A percentile compares a stretch with the other conserved stretches of the same genome.
Conservation (phyloP, 1,284 basidiomycete species). For the Lignosus rhinocerotis region DNA sequence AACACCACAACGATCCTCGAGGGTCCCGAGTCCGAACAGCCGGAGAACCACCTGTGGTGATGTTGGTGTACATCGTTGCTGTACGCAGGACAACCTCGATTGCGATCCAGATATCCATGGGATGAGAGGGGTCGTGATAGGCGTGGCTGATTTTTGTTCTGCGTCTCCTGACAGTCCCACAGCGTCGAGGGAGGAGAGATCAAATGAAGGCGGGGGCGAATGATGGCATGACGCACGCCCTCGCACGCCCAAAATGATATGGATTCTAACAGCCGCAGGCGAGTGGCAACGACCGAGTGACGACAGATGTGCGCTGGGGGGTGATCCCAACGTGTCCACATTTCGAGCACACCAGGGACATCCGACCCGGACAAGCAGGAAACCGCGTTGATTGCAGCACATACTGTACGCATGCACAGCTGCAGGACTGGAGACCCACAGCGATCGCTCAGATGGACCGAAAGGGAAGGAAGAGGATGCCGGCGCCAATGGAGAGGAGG, state of each 20-base stretch:
- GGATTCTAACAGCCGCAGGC: too few species aligned
- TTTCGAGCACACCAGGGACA: neutral
- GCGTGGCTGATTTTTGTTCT: slow-evolving; percentile 8
- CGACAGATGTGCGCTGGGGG: slow-evolving; percentile 10
- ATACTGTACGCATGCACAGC: too few species aligned
- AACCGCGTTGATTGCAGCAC: neutral
- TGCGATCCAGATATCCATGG: neutral
- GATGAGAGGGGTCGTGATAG: slow-evolving; percentile 7
- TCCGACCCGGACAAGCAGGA: neutral
- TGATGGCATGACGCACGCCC: slow-evolving; percentile 11
- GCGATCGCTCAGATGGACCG: neutral
- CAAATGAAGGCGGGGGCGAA: neutral
- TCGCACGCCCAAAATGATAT: neutral
- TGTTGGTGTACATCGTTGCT: neutral
- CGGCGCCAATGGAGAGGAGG: neutral
- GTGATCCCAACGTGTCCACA: neutral
- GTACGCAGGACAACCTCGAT: neutral
- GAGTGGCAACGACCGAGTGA: neutral
- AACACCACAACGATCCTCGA: neutral
- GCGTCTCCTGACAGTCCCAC: slow-evolving; percentile 8
- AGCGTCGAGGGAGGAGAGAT: slow-evolving; percentile 4
- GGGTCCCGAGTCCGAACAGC: neutral
- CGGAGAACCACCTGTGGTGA: too few species aligned
- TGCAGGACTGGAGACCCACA: neutral
- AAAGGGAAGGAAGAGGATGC: neutral